Evolutionary conservation across 768 basidiomycete species (phyloP).

Genomic region (Omphalotus guepiniiformis): DNA sequence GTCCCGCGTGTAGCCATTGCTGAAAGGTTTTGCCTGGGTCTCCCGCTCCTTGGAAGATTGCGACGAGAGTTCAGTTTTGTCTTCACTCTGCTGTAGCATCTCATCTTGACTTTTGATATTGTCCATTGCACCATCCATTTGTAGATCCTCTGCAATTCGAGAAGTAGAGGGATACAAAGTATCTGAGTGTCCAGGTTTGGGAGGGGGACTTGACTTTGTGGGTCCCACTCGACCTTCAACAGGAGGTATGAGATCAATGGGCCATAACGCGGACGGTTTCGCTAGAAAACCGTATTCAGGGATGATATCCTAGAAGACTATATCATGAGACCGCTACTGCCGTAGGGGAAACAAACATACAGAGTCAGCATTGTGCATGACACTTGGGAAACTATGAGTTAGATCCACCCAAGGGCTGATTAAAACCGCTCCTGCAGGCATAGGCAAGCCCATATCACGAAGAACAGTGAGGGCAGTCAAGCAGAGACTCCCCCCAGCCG

Average conservation of each 20-base stretch:
- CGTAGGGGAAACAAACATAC: slow-evolving; percentile 29
- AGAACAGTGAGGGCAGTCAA: slow-evolving; percentile 58
- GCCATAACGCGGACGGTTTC: slow-evolving; percentile 58
- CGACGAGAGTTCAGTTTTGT: neutral
- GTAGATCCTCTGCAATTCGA: slow-evolving; percentile 21
- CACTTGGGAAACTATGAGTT: slow-evolving; percentile 80
- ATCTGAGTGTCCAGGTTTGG: slow-evolving; percentile 46
- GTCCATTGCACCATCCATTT: slow-evolving; percentile 10
- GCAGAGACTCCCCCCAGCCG: slow-evolving; percentile 69
- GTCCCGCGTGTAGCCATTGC: too few relatives aligned
- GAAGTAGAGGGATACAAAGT: slow-evolving; percentile 33
- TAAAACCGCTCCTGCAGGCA: slow-evolving; percentile 72
- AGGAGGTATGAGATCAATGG: slow-evolving; percentile 36
- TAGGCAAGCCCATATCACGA: slow-evolving; percentile 63
- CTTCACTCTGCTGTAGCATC: slow-evolving; percentile 22
- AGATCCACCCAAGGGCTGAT: slow-evolving; percentile 81
- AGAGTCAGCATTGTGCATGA: slow-evolving; percentile 61
- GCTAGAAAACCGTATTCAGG: slow-evolving; percentile 58
- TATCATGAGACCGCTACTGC: slow-evolving; percentile 1
- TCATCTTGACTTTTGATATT: slow-evolving; percentile 25
- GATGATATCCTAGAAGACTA: slow-evolving; percentile 53
- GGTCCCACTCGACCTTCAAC: slow-evolving; percentile 31
- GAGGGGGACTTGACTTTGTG: slow-evolving; percentile 38
- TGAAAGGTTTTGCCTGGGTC: too few relatives aligned
- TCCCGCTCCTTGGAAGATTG: neutral